These are phyloP conservation scores for Fusarium sp. DNA, from an alignment of 2,329 filamentous ascomycete species.

Conservation along the genomic window DNA sequence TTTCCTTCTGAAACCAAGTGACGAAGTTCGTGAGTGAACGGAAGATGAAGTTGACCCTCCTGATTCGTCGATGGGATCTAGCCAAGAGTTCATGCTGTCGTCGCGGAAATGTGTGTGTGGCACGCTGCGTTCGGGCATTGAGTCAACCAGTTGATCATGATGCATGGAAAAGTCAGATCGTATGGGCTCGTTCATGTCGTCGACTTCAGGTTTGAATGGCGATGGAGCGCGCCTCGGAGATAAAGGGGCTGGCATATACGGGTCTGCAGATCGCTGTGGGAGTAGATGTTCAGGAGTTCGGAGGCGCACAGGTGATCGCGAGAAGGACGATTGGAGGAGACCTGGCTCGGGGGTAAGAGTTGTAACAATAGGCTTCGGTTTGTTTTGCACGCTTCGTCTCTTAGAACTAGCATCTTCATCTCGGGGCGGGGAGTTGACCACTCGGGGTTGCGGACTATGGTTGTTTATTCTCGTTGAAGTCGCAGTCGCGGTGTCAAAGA, in stretches of 20 bases:
- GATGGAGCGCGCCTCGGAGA: slow-evolving; percentile 72
- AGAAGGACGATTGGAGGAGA: slow-evolving; percentile 65
- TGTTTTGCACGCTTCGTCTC: slow-evolving; percentile 41
- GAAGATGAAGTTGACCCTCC: slow-evolving; percentile 83
- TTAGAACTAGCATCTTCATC: slow-evolving; percentile 33
- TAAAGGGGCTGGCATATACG: slow-evolving; percentile 76
- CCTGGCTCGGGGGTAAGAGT: slow-evolving; percentile 43
- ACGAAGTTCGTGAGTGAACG: slow-evolving; percentile 82
- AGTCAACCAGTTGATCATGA: slow-evolving; percentile 16
- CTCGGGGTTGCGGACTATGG: slow-evolving; percentile 32
- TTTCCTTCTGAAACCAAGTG: slow-evolving; percentile 73
- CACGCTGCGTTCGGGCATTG: slow-evolving; percentile 8
- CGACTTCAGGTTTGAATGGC: slow-evolving; percentile 42
- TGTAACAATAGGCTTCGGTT: slow-evolving; percentile 41
- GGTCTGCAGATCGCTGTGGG: slow-evolving; percentile 64
- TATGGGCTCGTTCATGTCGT: slow-evolving; percentile 45
- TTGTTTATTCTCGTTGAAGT: slow-evolving; percentile 60
- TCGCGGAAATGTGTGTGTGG: slow-evolving; percentile 62
- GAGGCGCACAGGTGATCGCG: slow-evolving; percentile 55
- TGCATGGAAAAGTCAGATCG: slow-evolving; percentile 52
- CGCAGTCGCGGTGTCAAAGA: slow-evolving; percentile 64
- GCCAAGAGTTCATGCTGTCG: slow-evolving; percentile 84
- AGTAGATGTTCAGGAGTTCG: slow-evolving; percentile 48
- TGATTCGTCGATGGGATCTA: slow-evolving; percentile 94
- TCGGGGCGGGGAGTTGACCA: slow-evolving; percentile 42